Evolutionary conservation across 441 rosid species (phyloP).

Genomic region (Gossypium schwendimanii): DNA sequence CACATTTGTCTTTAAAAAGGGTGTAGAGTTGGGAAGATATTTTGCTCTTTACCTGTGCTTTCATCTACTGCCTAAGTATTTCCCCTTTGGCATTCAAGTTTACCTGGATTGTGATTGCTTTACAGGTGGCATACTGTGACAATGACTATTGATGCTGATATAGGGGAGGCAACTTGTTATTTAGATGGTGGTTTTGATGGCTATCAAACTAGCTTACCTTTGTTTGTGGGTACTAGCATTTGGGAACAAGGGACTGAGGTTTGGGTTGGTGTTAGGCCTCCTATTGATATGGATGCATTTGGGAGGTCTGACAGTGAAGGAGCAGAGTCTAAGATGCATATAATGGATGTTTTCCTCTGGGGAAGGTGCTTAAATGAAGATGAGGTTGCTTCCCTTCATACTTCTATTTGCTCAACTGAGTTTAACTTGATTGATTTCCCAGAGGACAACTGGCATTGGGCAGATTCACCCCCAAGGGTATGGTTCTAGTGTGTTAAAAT

Average conservation of each 20-base stretch:
- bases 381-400: slow-evolving; percentile 76
- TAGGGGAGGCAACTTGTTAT: slow-evolving; percentile 96
- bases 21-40: not conserved
- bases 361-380: slow-evolving; percentile 97
- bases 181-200: slow-evolving; percentile 98
- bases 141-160: slow-evolving; percentile 87
- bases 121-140: slow-evolving; percentile 99
- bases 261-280: slow-evolving; percentile 95
- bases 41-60: not conserved
- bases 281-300: slow-evolving; percentile 86
- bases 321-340: slow-evolving; percentile 97
- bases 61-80: not conserved
- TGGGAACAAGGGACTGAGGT: slow-evolving; percentile 94
- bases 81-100: not conserved
- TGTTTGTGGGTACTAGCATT: slow-evolving; percentile 58
- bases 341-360: slow-evolving; percentile 99
- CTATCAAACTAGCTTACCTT: slow-evolving; percentile 70
- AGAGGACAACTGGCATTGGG: slow-evolving; percentile 99
- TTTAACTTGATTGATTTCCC: slow-evolving; percentile 69
- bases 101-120: slow-evolving; percentile 15
- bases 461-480: slow-evolving; percentile 96
- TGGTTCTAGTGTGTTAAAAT: slow-evolving; percentile 22
- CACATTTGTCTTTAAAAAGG: not conserved
- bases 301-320: slow-evolving; percentile 99
- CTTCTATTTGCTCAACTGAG: slow-evolving; percentile 69